Base-by-base conservation (phyloP, 2,329 filamentous ascomycete genomes). In the Aspergillus quadrilineatus region DNA sequence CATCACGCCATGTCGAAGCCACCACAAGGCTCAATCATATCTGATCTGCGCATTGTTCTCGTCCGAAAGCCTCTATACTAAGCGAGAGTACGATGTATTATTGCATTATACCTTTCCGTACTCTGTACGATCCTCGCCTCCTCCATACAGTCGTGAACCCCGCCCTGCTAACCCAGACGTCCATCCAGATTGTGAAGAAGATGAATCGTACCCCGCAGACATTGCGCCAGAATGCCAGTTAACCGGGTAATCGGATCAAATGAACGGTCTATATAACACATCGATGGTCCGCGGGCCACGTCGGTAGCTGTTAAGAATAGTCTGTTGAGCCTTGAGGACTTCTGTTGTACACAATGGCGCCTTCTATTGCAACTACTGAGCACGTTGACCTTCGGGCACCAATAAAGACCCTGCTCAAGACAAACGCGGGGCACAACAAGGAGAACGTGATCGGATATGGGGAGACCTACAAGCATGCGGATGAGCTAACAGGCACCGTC, bases 401-500 rank as follows among this genome's bases (percentile, higher is more conserved):
- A 6, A 60, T 68, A 2, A 56, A 63, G 29, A 49, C 59, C 2
- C 49, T 63, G 6, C 59, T 70, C 37, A 71, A 70, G 57, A 66
- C 67, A 12, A 67, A 72, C 14, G 63, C 62, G 0, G 70, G 69
- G 3, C 63, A 66, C 48, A 74, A 74, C 53, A 75, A 75, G 64
- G 73, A 74, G 58, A 69, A 69, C 45, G 44, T 70, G 42, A 66
- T 70, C 28, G 71, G 71, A 45, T 71, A 72, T 53, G 65, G 64
- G 15, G 60, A 63, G 26, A 39, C 56, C 1, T 71, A 69, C 48
- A 75, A 78, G 48, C 78, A 79, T 58, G 80, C 83, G 0, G 69
- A 74, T 4, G 83, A 85, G 61, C 62, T 82, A 37, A 75, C 83
- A 49, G 83, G 83, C 4, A 80, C 78, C 9, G 77, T 69, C 2